phyloP scores from a whole-genome alignment of 2,329 filamentous ascomycete species.

The Scedosporium apiospermum region DNA sequence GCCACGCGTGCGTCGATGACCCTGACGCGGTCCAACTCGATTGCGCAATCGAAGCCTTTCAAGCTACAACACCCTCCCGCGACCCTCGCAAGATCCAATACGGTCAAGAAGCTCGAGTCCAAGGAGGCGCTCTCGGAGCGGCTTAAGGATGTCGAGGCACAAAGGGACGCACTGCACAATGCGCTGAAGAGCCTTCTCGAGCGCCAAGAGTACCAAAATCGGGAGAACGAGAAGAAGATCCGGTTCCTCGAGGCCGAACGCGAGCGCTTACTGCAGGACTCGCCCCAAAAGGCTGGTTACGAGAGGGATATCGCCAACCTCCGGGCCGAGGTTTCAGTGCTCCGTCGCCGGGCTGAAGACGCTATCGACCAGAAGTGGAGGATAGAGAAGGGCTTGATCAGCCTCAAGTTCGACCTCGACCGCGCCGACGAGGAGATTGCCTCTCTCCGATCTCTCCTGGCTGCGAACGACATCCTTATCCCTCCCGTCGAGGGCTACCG shows the following conservation, averaged over 20 bases:
- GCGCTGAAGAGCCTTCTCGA: slow-evolving; percentile 79
- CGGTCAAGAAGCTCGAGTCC: slow-evolving; percentile 35
- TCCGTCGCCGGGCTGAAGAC: slow-evolving; percentile 83
- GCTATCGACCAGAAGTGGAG: slow-evolving; percentile 94
- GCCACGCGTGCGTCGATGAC: slow-evolving; percentile 9
- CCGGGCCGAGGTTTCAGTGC: slow-evolving; percentile 72
- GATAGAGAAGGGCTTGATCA: slow-evolving; percentile 79
- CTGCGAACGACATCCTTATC: slow-evolving; percentile 73
- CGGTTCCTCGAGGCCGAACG: slow-evolving; percentile 68
- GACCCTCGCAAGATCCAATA: slow-evolving; percentile 1
- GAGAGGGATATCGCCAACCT: slow-evolving; percentile 73
- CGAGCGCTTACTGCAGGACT: slow-evolving; percentile 58
- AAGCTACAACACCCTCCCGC: slow-evolving; percentile 15
- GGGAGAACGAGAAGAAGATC: slow-evolving; percentile 75
- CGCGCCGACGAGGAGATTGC: slow-evolving; percentile 87
- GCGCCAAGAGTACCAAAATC: slow-evolving; percentile 75
- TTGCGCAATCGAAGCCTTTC: slow-evolving; percentile 21
- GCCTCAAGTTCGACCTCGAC: slow-evolving; percentile 93
- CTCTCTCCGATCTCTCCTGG: slow-evolving; percentile 67
- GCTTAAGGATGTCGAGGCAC: slow-evolving; percentile 85
- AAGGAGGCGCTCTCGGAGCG: slow-evolving; percentile 66
- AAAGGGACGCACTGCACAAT: slow-evolving; percentile 83
- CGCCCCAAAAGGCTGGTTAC: slow-evolving; percentile 68
- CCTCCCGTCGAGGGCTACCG: slow-evolving; percentile 47
- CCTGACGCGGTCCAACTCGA: slow-evolving; percentile 15